Percentiles rank a stretch among this genome's conserved stretches.
phyloP scores from a whole-genome alignment of 2,329 filamentous ascomycete species.

The Bimuria novae-zelandiae region DNA sequence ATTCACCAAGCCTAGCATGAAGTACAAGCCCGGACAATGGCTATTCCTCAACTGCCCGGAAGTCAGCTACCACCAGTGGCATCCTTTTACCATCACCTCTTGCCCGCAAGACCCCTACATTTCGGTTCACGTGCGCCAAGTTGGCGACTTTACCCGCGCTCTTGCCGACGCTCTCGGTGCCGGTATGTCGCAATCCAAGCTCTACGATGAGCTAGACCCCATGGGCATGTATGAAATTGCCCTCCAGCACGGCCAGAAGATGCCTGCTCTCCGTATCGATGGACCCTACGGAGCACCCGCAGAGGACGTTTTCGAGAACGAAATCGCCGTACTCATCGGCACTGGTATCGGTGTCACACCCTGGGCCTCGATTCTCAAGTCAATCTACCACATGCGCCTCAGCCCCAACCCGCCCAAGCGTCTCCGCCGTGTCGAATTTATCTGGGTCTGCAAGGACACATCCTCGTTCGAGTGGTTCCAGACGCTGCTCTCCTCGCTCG shows the following conservation, averaged over 20 bases:
- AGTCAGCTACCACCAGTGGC: constrained; percentile 90
- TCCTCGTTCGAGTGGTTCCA: constrained; percentile 99
- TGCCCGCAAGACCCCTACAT: constrained; percentile 96
- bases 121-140: constrained; percentile 92
- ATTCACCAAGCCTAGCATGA: constrained; percentile 94
- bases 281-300: constrained; percentile 96
- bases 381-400: constrained; percentile 95
- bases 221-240: constrained; percentile 98
- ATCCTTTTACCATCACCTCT: constrained; percentile 98
- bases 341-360: constrained; percentile 87
- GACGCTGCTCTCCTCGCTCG: constrained; percentile 85
- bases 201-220: constrained; percentile 88
- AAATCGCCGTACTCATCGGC: constrained; percentile 83
- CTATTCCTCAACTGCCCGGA: constrained; percentile 93
- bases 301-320: constrained; percentile 95
- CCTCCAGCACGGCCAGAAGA: constrained; percentile 86
- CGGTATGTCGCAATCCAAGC: constrained; percentile 81
- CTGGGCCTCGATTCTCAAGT: constrained; percentile 89
- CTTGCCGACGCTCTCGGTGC: constrained; percentile 96
- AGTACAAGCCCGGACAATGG: constrained; percentile 98
- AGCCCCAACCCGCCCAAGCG: constrained; percentile 86
- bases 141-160: constrained; percentile 92
- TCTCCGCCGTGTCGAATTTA: constrained; percentile 94
- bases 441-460: constrained; percentile 97
- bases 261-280: constrained; percentile 88